These are phyloP conservation scores for Pichia sp. DNA, from an alignment of 1,139 yeast species.

Conservation along the genomic window DNA sequence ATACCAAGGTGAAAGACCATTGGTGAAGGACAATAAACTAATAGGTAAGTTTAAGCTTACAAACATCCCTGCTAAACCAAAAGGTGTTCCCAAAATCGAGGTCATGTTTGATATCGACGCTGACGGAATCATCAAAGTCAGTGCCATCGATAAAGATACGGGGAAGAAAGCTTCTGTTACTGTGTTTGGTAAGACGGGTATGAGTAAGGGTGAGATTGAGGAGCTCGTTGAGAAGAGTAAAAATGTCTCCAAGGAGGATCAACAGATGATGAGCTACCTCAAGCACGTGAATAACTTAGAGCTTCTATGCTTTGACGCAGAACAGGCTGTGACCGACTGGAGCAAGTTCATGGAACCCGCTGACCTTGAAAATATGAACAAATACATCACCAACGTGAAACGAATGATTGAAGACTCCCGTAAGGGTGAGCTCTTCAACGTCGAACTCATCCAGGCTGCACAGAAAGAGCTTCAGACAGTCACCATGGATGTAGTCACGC, in stretches of 20 bases:
- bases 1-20: slow-evolving; percentile 70
- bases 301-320: slow-evolving; percentile 27
- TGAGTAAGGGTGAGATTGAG: slow-evolving; percentile 57
- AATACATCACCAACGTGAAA: slow-evolving; percentile 34
- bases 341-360: slow-evolving; percentile 23
- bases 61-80: slow-evolving; percentile 65
- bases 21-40: slow-evolving; percentile 64
- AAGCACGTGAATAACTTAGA: slow-evolving; percentile 28
- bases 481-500: slow-evolving; percentile 21
- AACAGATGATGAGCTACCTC: slow-evolving; percentile 31
- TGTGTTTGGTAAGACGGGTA: slow-evolving; percentile 62
- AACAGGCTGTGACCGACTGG: slow-evolving; percentile 26
- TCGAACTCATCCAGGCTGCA: slow-evolving; percentile 25
- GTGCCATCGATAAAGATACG: slow-evolving; percentile 61
- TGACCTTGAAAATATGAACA: slow-evolving; percentile 30
- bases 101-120: slow-evolving; percentile 75
- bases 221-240: slow-evolving; percentile 48
- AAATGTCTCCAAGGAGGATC: slow-evolving; percentile 36
- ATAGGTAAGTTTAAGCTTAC: slow-evolving; percentile 66
- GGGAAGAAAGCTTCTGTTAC: slow-evolving; percentile 52
- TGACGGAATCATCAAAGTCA: slow-evolving; percentile 72
- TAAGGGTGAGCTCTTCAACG: slow-evolving; percentile 29
- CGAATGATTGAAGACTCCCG: slow-evolving; percentile 42
- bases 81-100: slow-evolving; percentile 69
- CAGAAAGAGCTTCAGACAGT: slow-evolving; percentile 27